Conservation (phyloP, 768 basidiomycete species). For the Podaxis rugospora region DNA sequence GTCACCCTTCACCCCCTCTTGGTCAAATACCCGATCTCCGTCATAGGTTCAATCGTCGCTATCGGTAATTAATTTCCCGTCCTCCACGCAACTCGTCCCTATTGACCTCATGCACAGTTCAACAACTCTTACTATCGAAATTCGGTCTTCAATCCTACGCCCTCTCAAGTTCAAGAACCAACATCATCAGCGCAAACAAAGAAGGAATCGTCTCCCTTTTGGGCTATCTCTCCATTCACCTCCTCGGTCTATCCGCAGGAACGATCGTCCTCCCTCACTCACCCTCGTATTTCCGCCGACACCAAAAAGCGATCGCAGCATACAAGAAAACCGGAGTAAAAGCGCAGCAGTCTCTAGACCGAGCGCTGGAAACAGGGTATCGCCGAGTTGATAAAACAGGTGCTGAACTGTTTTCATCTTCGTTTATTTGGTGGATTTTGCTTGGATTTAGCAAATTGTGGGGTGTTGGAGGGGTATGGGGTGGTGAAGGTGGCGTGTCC, state of each 20-base stretch:
- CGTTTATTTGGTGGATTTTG: slow-evolving; percentile 69
- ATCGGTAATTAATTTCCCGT: slow-evolving; percentile 37
- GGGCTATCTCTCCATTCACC: slow-evolving; percentile 90
- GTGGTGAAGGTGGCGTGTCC: slow-evolving; percentile 32
- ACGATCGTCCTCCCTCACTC: slow-evolving; percentile 76
- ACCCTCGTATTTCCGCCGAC: slow-evolving; percentile 65
- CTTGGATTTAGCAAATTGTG: slow-evolving; percentile 36
- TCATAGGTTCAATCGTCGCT: slow-evolving; percentile 60
- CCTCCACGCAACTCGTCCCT: neutral
- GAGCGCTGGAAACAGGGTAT: slow-evolving; percentile 20
- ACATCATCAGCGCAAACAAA: slow-evolving; percentile 77
- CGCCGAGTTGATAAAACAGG: slow-evolving; percentile 72
- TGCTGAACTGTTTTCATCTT: slow-evolving; percentile 72
- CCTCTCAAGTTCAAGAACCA: slow-evolving; percentile 42
- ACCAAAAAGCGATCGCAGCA: slow-evolving; percentile 30
- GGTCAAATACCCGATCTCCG: slow-evolving; percentile 43
- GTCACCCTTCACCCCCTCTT: slow-evolving; percentile 67
- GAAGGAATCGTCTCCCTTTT: slow-evolving; percentile 84
- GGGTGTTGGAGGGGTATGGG: slow-evolving; percentile 33
- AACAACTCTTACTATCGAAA: slow-evolving; percentile 60
- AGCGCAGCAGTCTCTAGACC: slow-evolving; percentile 16
- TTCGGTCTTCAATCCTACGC: slow-evolving; percentile 60
- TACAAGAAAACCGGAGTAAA: slow-evolving; percentile 12
- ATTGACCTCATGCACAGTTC: slow-evolving; percentile 39
- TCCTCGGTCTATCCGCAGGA: slow-evolving; percentile 81